Base-by-base conservation (phyloP, 345 rosid species). In the Populus deltoides region DNA sequence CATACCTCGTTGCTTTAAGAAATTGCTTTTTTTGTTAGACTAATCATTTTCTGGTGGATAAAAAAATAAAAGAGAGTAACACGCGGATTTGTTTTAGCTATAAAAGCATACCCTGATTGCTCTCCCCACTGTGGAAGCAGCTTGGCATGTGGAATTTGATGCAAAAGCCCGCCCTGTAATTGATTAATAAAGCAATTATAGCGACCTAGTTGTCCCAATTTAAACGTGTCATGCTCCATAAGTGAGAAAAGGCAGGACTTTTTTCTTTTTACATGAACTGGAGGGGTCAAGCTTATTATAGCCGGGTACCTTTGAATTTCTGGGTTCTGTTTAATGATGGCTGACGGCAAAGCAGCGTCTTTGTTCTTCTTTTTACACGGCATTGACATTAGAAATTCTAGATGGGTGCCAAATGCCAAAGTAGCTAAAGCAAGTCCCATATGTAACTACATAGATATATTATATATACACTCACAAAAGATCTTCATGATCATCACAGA, bases 31-130 rank as follows among this genome's bases (percentile, higher is more conserved):
- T 41, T 9, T 41, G 11, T 41, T 41, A 3, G 29, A 57, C 70
- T 67, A 66, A 51, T 38, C 17, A 11, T n/a, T 68, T 77, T 4
- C 27, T 66, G 51, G 18, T 16, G 63, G 53, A 35, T 71, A 15
- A 65, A 43, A 15, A 27, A 55, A 12, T 17, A 9, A 51, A 27
- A 45, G 24, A 31, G 83, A 83, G 33, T 66, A 17, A 69, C 72
- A 74, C 55, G 81, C 83, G 86, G 88, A 43, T 51, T 72, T 39
- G 10, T 22, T 8, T 59, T 41, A 71, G 71, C 67, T 38, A 24
- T 72, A 38, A 71, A 61, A 73, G 75, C 77, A 29, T 66, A 78
- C 75, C 62, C 27, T 67, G 77, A 77, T 77, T 49, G 59, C 76
- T 77, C 75, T 69, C 38, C 17, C 36, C 16, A 45, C 67, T 16